These are phyloP conservation scores for baker's yeast (Saccharomyces cerevisiae) DNA, from an alignment of 805 yeast genomes.

Conservation along the genomic window DNA sequence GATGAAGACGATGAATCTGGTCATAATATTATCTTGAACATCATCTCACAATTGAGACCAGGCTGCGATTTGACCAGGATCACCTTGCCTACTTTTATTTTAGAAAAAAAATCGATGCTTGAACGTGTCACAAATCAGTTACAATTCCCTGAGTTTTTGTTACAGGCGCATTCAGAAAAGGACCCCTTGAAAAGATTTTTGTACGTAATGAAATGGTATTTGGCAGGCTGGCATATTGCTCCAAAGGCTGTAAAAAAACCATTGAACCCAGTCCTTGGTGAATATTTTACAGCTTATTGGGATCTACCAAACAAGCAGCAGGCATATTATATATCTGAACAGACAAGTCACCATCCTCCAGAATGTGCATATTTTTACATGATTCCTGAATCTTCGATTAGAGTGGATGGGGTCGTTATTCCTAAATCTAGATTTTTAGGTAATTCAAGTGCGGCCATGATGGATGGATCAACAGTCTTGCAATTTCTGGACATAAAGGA, in stretches of 20 bases:
- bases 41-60: conserved; percentile 84
- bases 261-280: conserved; percentile 89
- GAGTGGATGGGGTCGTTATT: conserved; percentile 81
- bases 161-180: conserved; percentile 53
- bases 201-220: conserved; percentile 76
- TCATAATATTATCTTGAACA: conserved; percentile 76
- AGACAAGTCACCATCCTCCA: conserved; percentile 98
- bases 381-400: conserved; percentile 70
- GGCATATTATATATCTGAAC: conserved; percentile 86
- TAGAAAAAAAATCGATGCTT: conserved; percentile 92
- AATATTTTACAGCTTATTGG: conserved; percentile 88
- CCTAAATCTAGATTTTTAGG: conserved; percentile 89
- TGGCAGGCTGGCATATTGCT: conserved; percentile 96
- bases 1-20: conserved; percentile 91
- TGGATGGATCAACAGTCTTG: conserved; percentile 82
- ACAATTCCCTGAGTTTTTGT: conserved; percentile 66
- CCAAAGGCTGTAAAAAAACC: conserved; percentile 98
- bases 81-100: conserved; percentile 88
- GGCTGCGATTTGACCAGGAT: conserved; percentile 86
- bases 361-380: conserved; percentile 86
- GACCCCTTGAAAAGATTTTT: conserved; percentile 66
- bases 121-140: conserved; percentile 88
- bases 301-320: conserved; percentile 61
- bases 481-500: conserved; percentile 55
- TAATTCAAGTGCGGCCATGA: conserved; percentile 91